phyloP scores from a whole-genome alignment of 2,329 filamentous ascomycete genomes.

The Dothiorella sarmentorum region DNA sequence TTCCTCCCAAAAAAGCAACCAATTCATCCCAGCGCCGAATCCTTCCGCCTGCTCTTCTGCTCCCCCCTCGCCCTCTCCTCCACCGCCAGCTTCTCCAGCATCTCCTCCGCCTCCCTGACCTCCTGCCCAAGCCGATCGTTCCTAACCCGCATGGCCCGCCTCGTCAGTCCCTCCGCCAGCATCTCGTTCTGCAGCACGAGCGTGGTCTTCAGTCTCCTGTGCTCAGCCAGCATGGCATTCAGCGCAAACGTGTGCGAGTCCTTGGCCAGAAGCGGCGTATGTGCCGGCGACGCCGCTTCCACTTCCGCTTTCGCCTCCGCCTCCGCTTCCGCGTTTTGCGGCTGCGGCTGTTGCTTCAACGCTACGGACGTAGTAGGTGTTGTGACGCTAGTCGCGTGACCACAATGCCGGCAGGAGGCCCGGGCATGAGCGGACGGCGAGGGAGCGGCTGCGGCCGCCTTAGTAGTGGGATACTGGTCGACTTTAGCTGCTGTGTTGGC shows the following conservation, averaged over 20 bases:
- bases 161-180: background rate
- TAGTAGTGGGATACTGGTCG: background rate
- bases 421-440: background rate
- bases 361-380: no score
- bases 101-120: background rate
- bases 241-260: background rate
- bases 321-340: background rate
- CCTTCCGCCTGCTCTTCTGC: background rate
- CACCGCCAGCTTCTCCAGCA: background rate
- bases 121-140: background rate
- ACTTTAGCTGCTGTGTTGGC: background rate
- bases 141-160: background rate
- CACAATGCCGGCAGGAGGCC: background rate
- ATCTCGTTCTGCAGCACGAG: background rate
- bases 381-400: background rate
- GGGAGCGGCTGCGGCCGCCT: background rate
- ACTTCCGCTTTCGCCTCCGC: background rate
- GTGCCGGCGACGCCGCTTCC: background rate
- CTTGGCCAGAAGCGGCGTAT: background rate
- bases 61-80: background rate
- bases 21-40: background rate
- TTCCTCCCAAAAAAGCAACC: background rate
- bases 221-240: background rate
- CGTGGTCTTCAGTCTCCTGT: background rate
- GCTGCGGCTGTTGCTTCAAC: no score